Evolutionary conservation across 306 rosid genomes (phyloP).

Genomic region (Pyrus bretschneideri): DNA sequence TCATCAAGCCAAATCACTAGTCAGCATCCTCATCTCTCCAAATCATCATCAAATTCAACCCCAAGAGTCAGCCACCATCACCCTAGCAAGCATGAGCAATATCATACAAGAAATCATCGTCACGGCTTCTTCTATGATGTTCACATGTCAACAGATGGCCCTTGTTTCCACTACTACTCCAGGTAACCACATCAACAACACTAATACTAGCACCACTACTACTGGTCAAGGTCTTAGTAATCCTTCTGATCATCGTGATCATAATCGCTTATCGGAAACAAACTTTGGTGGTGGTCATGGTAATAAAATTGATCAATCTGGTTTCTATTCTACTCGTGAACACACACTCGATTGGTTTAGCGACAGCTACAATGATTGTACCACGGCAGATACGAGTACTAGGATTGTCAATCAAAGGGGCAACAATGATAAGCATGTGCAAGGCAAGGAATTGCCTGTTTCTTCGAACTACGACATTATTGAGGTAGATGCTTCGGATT

Average conservation of each 20-base stretch:
- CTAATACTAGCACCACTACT: not conserved
- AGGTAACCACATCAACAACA: slow-evolving; percentile 11
- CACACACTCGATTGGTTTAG: slow-evolving; percentile 41
- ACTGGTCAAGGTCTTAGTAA: not conserved
- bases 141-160: slow-evolving; percentile 58
- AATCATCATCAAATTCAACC: slow-evolving; percentile 4
- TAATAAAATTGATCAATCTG: not conserved
- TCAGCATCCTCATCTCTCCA: slow-evolving; percentile 43
- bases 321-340: not conserved
- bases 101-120: slow-evolving; percentile 67
- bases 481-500: slow-evolving; percentile 59
- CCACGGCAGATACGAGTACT: not conserved
- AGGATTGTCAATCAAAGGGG: not conserved
- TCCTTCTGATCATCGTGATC: not conserved
- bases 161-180: not conserved
- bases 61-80: slow-evolving; percentile 30
- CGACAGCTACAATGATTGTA: slow-evolving; percentile 17
- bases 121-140: slow-evolving; percentile 70
- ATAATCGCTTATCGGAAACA: slow-evolving; percentile 6
- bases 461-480: slow-evolving; percentile 34
- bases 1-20: slow-evolving; percentile 46
- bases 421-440: not conserved
- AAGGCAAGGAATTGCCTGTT: not conserved
- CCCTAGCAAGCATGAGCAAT: slow-evolving; percentile 45
- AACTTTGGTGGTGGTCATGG: not conserved